phyloP scores from a whole-genome alignment of 2,329 filamentous ascomycete genomes.

The Aspergillus ochraceoroseus region DNA sequence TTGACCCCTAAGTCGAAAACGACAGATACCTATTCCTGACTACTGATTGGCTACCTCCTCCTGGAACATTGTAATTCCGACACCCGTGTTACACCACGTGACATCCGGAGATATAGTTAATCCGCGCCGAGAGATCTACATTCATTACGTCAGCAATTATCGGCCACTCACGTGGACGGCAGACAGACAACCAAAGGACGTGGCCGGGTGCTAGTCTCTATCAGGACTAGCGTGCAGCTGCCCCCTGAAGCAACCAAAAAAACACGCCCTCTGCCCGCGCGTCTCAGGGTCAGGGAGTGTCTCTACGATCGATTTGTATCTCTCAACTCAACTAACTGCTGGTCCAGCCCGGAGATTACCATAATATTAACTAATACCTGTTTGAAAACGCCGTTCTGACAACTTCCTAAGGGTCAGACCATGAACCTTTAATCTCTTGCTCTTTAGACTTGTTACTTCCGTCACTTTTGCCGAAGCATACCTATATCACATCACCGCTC shows the following conservation, averaged over 20 bases:
- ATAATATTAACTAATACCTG: background rate
- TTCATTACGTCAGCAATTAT: too few species aligned
- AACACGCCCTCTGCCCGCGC: conserved; percentile 25
- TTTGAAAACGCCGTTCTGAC: too few species aligned
- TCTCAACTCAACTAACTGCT: conserved; percentile 11
- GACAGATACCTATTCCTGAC: too few species aligned
- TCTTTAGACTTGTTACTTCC: background rate
- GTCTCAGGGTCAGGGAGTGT: conserved; percentile 14
- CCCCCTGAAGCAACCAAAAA: conserved; percentile 18
- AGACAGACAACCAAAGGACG: conserved; percentile 8
- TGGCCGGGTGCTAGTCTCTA: conserved; percentile 6
- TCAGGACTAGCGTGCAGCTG: conserved; percentile 11
- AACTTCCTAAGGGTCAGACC: conserved; percentile 1
- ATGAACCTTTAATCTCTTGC: conserved; percentile 5
- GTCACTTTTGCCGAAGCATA: conserved; percentile 1
- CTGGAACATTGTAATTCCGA: too few species aligned
- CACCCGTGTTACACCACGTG: too few species aligned
- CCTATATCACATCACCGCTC: conserved; percentile 1
- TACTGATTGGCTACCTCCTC: too few species aligned
- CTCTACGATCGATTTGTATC: background rate
- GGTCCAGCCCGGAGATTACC: conserved; percentile 6
- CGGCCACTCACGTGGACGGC: background rate
- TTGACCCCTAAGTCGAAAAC: too few species aligned
- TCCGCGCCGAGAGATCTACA: too few species aligned
- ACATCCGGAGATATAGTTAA: too few species aligned